Evolutionary conservation across 1,284 basidiomycete species (phyloP).

Genomic region (Tilletia setariae): DNA sequence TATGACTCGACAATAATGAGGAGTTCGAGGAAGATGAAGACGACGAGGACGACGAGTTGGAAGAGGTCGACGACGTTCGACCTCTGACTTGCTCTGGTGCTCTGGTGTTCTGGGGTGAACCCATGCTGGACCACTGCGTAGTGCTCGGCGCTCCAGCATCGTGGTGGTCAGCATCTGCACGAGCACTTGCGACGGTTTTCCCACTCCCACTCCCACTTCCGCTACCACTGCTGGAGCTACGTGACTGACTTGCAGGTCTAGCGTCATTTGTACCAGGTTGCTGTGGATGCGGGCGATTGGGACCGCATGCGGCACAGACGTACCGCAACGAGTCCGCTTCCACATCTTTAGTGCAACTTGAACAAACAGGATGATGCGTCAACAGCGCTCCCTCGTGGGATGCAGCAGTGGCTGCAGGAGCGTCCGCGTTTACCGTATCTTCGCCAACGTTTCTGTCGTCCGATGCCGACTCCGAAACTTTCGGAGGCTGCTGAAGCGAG

Average conservation of each 20-base stretch:
- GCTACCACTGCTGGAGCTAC: background rate
- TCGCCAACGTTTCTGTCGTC: background rate
- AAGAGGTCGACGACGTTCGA: background rate
- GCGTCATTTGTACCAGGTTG: background rate
- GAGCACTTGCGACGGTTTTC: background rate
- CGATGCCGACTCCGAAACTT: background rate
- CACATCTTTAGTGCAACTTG: background rate
- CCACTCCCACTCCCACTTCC: slow-evolving; percentile 3
- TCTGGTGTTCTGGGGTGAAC: background rate
- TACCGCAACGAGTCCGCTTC: slow-evolving; percentile 11
- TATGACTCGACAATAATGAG: background rate
- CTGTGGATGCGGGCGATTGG: background rate
- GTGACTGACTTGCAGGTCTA: too few relatives aligned
- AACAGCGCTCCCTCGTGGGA: background rate
- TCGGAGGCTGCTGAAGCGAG: background rate
- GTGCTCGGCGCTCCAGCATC: slow-evolving; percentile 6
- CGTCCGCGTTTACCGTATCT: too few relatives aligned
- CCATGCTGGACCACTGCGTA: background rate
- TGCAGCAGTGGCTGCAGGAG: too few relatives aligned
- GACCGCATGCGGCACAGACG: slow-evolving; percentile 9
- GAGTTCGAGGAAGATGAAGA: slow-evolving; percentile 6
- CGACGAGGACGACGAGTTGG: background rate
- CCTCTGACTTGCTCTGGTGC: background rate
- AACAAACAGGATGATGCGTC: background rate
- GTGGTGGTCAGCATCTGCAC: background rate